Conservation (phyloP, 805 yeast species). For the Saccharomyces cerevisiae region DNA sequence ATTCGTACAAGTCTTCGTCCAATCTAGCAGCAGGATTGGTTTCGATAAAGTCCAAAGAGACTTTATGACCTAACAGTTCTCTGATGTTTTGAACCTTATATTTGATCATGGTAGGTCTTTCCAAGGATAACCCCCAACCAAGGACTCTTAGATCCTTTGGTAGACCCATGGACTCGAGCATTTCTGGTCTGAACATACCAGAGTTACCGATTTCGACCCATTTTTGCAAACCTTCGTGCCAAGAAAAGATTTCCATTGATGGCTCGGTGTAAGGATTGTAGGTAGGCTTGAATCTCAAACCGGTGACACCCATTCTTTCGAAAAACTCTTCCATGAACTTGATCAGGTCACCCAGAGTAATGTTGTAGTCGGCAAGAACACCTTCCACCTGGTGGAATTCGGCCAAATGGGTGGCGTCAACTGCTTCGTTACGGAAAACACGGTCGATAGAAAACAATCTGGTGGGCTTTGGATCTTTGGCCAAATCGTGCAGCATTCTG, state of each 20-base stretch:
- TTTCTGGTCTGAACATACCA: slow-evolving; percentile 99
- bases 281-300: slow-evolving; percentile 95
- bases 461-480: slow-evolving; percentile 79
- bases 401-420: slow-evolving; percentile 97
- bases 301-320: slow-evolving; percentile 92
- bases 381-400: slow-evolving; percentile 99
- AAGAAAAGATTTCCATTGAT: slow-evolving; percentile 92
- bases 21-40: slow-evolving; percentile 95
- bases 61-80: slow-evolving; percentile 95
- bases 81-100: slow-evolving; percentile 92
- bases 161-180: slow-evolving; percentile 97
- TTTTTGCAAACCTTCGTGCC: slow-evolving; percentile 86
- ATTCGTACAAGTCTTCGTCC: slow-evolving; percentile 58
- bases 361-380: slow-evolving; percentile 91
- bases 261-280: slow-evolving; percentile 99
- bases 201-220: slow-evolving; percentile 99
- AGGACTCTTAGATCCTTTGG: slow-evolving; percentile 89
- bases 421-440: slow-evolving; percentile 99
- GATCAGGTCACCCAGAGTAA: slow-evolving; percentile 91
- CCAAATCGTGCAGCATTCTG: slow-evolving; percentile 76
- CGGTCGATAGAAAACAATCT: slow-evolving; percentile 94
- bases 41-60: slow-evolving; percentile 87
- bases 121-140: slow-evolving; percentile 96
- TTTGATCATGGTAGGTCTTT: slow-evolving; percentile 98
- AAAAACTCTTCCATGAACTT: slow-evolving; percentile 98